phyloP scores from a whole-genome alignment of 257 asterid species.

The Fraxinus cuspidata region DNA sequence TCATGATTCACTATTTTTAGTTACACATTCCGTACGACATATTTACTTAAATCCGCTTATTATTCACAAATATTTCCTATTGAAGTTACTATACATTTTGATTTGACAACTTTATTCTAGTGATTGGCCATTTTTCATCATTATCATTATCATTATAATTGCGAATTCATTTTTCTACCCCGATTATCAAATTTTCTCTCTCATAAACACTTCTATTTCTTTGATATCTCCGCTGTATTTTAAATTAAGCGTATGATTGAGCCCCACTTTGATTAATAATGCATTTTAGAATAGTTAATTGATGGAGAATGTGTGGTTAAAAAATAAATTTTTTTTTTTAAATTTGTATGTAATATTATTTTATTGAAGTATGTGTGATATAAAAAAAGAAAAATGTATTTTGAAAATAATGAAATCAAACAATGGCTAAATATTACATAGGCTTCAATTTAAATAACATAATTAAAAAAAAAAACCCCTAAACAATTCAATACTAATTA shows the following conservation, averaged over 20 bases:
- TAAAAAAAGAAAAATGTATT: too few species aligned
- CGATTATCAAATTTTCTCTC: background rate
- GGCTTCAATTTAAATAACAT: background rate
- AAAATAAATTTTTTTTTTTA: too few species aligned
- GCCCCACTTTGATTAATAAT: too few species aligned
- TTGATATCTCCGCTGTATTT: background rate
- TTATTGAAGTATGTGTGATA: too few species aligned
- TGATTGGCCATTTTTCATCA: background rate
- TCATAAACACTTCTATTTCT: background rate
- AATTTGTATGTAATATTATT: too few species aligned
- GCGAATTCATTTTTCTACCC: background rate
- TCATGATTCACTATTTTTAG: conserved; percentile 23
- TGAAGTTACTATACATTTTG: background rate
- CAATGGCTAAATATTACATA: background rate
- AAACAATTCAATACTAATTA: background rate
- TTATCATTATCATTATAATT: background rate
- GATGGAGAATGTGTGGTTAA: too few species aligned
- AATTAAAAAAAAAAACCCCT: background rate
- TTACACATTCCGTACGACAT: background rate
- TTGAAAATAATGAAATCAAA: too few species aligned
- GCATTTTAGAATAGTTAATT: too few species aligned
- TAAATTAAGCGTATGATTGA: too few species aligned
- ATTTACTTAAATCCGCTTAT: too few species aligned
- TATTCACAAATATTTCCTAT: too few species aligned
- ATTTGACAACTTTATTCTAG: background rate